A percentile compares a stretch with the other conserved stretches of the same genome.
These are phyloP conservation scores for Pseudogymnoascus sp. DNA, from an alignment of 2,329 filamentous ascomycete species.

Conservation along the genomic window DNA sequence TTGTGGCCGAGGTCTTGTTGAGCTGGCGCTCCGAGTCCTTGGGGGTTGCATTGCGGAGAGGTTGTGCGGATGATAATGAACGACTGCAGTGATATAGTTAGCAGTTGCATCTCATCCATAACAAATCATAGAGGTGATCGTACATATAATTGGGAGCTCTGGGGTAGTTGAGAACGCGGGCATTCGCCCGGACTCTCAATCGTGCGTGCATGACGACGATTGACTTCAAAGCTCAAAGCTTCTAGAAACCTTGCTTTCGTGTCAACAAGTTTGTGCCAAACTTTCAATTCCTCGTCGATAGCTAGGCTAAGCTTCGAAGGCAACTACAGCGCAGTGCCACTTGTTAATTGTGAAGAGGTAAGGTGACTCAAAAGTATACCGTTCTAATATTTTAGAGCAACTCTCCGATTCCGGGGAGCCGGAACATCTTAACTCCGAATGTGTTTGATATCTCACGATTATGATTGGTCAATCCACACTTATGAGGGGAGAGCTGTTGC, in stretches of 20 bases:
- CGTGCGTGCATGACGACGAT: conserved; percentile 14
- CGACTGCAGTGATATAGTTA: conserved; percentile 18
- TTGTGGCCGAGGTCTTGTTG: conserved; percentile 74
- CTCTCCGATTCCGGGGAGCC: background rate
- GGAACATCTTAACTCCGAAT: background rate
- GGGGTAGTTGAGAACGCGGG: conserved; percentile 21
- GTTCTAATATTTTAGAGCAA: conserved; percentile 5
- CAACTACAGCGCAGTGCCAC: background rate
- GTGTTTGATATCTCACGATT: background rate
- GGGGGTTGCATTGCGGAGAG: conserved; percentile 19
- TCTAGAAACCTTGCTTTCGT: background rate
- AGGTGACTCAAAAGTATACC: background rate
- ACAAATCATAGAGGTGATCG: conserved; percentile 14
- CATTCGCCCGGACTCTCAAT: conserved; percentile 24
- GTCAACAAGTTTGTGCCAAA: background rate
- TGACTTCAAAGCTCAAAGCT: background rate
- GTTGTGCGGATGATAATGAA: conserved; percentile 23
- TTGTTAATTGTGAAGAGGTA: background rate
- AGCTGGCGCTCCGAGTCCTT: conserved; percentile 37
- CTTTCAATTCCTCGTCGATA: background rate
- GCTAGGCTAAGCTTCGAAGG: background rate
- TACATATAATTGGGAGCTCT: conserved; percentile 25
- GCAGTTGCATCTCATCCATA: conserved; percentile 12
- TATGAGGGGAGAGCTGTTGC: background rate
- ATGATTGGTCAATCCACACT: background rate